Conservation (phyloP, 192 early-diverging fungal species). For the Coemansia javaensis region DNA sequence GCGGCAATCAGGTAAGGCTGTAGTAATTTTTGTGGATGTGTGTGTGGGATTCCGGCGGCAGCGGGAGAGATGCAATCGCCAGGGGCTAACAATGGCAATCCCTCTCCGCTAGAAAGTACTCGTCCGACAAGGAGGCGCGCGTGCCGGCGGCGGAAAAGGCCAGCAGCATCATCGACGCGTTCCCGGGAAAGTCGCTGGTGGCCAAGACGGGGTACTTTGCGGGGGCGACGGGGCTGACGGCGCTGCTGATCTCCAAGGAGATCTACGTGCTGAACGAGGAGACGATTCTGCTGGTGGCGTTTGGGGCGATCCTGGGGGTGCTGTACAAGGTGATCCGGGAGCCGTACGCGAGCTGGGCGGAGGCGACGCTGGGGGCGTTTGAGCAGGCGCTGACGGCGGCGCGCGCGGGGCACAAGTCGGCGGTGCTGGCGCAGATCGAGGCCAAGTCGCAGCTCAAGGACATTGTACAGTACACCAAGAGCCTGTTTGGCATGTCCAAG, state of each 20-base stretch:
- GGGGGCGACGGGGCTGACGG: constrained; percentile 72
- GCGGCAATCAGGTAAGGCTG: constrained; percentile 27
- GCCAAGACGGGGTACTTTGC: constrained; percentile 89
- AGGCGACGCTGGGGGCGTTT: constrained; percentile 68
- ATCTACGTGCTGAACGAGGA: constrained; percentile 96
- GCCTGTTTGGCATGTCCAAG: constrained; percentile 90
- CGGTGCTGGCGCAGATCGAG: constrained; percentile 84
- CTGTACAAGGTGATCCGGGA: constrained; percentile 78
- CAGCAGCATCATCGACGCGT: constrained; percentile 82
- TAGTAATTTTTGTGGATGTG: not conserved
- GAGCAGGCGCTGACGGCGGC: constrained; percentile 75
- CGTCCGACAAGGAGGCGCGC: constrained; percentile 32
- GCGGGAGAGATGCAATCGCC: no score
- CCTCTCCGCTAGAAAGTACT: constrained; percentile 21
- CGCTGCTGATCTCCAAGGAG: constrained; percentile 93
- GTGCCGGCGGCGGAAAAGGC: constrained; percentile 70
- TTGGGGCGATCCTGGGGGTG: constrained; percentile 73
- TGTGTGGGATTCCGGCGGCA: constrained; percentile 4
- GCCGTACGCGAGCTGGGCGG: constrained; percentile 74
- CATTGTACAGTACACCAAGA: constrained; percentile 89
- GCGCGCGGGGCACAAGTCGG: constrained; percentile 85
- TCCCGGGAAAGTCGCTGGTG: constrained; percentile 83
- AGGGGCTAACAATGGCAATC: no score
- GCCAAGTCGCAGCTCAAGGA: constrained; percentile 90
- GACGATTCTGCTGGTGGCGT: constrained; percentile 74